phyloP scores from a whole-genome alignment of 1,284 basidiomycete species.

The Boletus smithii region DNA sequence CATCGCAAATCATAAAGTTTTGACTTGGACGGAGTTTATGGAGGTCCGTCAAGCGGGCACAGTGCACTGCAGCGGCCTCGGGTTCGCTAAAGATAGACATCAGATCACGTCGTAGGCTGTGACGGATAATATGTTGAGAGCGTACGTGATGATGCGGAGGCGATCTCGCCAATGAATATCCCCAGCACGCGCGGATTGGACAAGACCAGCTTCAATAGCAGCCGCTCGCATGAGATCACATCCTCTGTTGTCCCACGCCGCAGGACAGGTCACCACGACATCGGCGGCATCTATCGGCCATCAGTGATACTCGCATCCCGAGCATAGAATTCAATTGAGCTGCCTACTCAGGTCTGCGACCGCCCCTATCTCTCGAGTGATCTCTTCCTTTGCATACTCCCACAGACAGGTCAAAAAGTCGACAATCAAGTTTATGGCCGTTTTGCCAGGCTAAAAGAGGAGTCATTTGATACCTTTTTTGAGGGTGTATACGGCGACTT shows the following conservation, averaged over 20 bases:
- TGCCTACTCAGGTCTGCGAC: conserved; percentile 74
- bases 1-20: conserved; percentile 78
- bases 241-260: conserved; percentile 80
- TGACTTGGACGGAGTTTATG: conserved; percentile 74
- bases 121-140: neutral
- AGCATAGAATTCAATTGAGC: neutral
- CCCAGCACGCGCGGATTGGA: conserved; percentile 65
- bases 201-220: conserved; percentile 73
- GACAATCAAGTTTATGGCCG: conserved; percentile 68
- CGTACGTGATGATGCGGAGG: conserved; percentile 71
- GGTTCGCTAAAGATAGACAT: conserved; percentile 51
- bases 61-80: conserved; percentile 82
- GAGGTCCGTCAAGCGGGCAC: conserved; percentile 70
- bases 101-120: conserved; percentile 4
- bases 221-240: conserved; percentile 80
- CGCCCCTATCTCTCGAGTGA: conserved; percentile 76
- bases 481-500: conserved; percentile 25
- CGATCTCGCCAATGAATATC: conserved; percentile 74
- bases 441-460: conserved; percentile 59
- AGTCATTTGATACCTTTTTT: neutral
- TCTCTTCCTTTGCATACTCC: conserved; percentile 81
- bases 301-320: neutral
- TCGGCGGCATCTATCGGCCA: conserved; percentile 61
- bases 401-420: conserved; percentile 78
- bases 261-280: conserved; percentile 79